Percentiles rank a stretch among this genome's conserved stretches.
Evolutionary conservation across 176 grass and related monocot genomes (phyloP).

Genomic region (Aegilops umbellulata): DNA sequence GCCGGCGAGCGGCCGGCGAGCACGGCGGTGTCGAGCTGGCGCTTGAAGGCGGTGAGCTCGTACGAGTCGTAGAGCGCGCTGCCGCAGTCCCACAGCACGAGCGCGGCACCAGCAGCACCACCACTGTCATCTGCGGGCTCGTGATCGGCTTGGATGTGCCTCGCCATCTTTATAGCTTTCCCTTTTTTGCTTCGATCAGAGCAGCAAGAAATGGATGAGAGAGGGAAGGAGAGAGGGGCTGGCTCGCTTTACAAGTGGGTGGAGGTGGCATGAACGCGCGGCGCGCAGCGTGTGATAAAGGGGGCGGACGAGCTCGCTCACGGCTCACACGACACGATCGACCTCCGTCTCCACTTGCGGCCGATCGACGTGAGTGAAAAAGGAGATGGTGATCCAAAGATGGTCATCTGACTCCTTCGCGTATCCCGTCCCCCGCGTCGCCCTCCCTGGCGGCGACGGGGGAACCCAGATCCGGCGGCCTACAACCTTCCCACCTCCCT

Average conservation of each 20-base stretch:
- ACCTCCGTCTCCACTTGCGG: conserved; percentile 33
- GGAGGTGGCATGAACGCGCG: conserved; percentile 14
- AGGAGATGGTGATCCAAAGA: neutral
- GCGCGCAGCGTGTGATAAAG: conserved; percentile 15
- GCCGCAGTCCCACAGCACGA: conserved; percentile 44
- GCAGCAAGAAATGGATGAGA: conserved; percentile 4
- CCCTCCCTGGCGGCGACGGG: too few species aligned
- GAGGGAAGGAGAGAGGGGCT: neutral
- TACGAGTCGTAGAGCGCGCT: conserved; percentile 53
- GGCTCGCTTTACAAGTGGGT: conserved; percentile 39
- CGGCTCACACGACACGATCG: conserved; percentile 22
- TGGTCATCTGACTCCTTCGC: too few species aligned
- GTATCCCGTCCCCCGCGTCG: too few species aligned
- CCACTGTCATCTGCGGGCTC: neutral
- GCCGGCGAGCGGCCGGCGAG: conserved; percentile 16
- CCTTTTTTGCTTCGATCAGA: conserved; percentile 22
- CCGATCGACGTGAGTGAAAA: neutral
- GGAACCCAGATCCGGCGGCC: too few species aligned
- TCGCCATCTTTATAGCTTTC: conserved; percentile 45
- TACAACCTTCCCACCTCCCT: too few species aligned
- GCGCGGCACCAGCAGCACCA: neutral
- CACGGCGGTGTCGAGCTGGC: conserved; percentile 41
- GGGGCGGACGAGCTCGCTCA: conserved; percentile 6
- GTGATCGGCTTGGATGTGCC: neutral
- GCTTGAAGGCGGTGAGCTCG: conserved; percentile 42